Base-by-base conservation (phyloP, 768 basidiomycete genomes). In the Rubroboletus satanas region DNA sequence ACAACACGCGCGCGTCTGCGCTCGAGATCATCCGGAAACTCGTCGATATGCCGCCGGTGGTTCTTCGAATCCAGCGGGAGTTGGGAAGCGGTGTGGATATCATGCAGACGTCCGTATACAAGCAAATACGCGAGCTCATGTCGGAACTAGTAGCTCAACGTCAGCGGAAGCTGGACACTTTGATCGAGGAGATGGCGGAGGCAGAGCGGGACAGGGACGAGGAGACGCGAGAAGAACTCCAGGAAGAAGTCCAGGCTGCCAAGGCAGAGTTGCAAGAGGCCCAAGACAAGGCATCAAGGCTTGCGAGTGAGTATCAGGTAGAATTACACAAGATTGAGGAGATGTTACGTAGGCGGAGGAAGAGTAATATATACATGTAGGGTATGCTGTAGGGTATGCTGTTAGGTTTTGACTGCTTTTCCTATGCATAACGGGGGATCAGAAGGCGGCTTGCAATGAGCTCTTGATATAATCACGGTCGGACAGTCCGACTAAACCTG, bases 11-110 rank as follows among this genome's bases (percentile, higher is more conserved):
- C 4, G 66, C 71, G 32, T 81, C 81, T 7, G 83, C 78, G 2
- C 73, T 74, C 7, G 58, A 46, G 5, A 79, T 84, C 45, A 50
- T 85, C 2, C 68, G 67, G 5, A 62, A 63, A 5, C 63, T 85
- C 38, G 43, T 80, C 4, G 59, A 66, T 36, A 76, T 73, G 35
- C 49, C 59, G 1, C 76, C 78, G 0, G 54, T 73, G 0, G 66
- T 73, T 0, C 70, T 85, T 12, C 76, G 73, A 21, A 82, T 85
- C 47, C 83, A 84, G 58, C 63, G 64, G n/a, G 83, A 85, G 61
- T 68, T 84, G 3, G 76, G 76, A 36, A 68, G 75, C 23, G 69
- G 74, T 5, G 71, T 74, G 50, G 72, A 77, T 42, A 75, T 84
- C 38, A 69, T 75, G 28, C 71, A 84, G 54, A 83, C 84, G 0